These are phyloP conservation scores for Moniliophthora roreri DNA, from an alignment of 1,284 basidiomycete species.

Conservation along the genomic window DNA sequence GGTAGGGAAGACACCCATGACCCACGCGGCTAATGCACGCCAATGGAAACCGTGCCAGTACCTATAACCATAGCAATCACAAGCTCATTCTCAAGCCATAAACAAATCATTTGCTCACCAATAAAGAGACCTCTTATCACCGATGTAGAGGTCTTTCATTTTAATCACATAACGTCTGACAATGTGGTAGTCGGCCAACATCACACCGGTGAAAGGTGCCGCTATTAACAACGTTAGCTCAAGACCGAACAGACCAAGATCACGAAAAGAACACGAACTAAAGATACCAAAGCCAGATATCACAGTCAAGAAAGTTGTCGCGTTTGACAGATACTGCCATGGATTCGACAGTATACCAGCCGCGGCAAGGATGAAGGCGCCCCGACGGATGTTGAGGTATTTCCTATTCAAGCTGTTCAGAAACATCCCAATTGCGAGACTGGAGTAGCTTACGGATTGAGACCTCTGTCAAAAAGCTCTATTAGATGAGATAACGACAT, in stretches of 20 bases:
- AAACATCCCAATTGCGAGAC: not conserved
- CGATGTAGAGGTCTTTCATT: conserved; percentile 18
- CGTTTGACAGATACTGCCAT: conserved; percentile 20
- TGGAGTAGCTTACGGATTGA: conserved; percentile 1
- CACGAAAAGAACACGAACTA: conserved; percentile 9
- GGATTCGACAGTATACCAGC: conserved; percentile 17
- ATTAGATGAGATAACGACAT: not conserved
- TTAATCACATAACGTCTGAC: conserved; percentile 17
- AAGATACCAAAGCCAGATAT: conserved; percentile 21
- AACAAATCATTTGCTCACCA: conserved; percentile 11
- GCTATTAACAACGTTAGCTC: conserved; percentile 5
- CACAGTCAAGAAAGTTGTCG: conserved; percentile 19
- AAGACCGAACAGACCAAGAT: not conserved
- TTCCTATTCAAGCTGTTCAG: not conserved
- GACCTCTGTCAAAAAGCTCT: not conserved
- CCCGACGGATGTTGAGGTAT: conserved; percentile 20
- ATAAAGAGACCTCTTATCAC: conserved; percentile 17
- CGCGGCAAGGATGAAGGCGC: conserved; percentile 16
- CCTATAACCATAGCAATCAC: too few relatives aligned
- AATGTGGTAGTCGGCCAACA: conserved; percentile 20
- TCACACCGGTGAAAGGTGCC: conserved; percentile 19
- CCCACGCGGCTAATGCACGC: conserved; percentile 20
- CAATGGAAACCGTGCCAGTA: conserved; percentile 21
- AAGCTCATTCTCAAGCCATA: too few relatives aligned
- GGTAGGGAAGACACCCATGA: conserved; percentile 20